Percentiles rank a stretch among this genome's conserved stretches.
These are phyloP conservation scores for Wickerhamomyces hampshirensis DNA, from an alignment of 805 yeast species.

Conservation along the genomic window DNA sequence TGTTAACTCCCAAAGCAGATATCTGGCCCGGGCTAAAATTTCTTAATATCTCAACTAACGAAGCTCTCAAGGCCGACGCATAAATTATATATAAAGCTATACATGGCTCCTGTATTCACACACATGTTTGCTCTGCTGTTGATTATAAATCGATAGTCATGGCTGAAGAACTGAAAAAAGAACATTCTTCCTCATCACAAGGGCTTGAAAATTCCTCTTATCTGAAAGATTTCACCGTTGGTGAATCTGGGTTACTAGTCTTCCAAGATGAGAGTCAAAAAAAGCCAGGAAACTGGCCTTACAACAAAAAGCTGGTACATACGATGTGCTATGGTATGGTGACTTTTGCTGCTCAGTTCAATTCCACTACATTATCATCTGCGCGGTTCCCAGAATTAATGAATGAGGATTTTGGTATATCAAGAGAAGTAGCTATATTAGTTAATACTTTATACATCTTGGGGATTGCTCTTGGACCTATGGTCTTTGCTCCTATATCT, in stretches of 20 bases:
- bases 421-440: slow-evolving; percentile 43
- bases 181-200: not conserved
- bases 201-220: not conserved
- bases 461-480: slow-evolving; percentile 59
- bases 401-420: slow-evolving; percentile 35
- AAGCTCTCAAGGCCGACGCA: no score
- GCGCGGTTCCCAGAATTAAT: slow-evolving; percentile 30
- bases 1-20: no score
- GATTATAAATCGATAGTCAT: no score
- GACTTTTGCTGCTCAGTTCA: slow-evolving; percentile 42
- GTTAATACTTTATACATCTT: slow-evolving; percentile 55
- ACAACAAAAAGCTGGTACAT: slow-evolving; percentile 30
- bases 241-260: slow-evolving; percentile 11
- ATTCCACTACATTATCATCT: slow-evolving; percentile 46
- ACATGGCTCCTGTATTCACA: no score
- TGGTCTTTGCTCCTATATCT: slow-evolving; percentile 58
- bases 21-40: no score
- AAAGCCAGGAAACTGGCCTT: slow-evolving; percentile 34
- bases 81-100: no score
- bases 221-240: slow-evolving; percentile 1
- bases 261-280: slow-evolving; percentile 8
- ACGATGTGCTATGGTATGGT: slow-evolving; percentile 35
- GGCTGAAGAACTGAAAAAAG: not conserved
- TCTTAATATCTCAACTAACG: no score
- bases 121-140: no score